Percentiles rank a stretch among this genome's conserved stretches.
Conservation (phyloP, 2,329 filamentous ascomycete species). For the Rhynchosporium agropyri region DNA sequence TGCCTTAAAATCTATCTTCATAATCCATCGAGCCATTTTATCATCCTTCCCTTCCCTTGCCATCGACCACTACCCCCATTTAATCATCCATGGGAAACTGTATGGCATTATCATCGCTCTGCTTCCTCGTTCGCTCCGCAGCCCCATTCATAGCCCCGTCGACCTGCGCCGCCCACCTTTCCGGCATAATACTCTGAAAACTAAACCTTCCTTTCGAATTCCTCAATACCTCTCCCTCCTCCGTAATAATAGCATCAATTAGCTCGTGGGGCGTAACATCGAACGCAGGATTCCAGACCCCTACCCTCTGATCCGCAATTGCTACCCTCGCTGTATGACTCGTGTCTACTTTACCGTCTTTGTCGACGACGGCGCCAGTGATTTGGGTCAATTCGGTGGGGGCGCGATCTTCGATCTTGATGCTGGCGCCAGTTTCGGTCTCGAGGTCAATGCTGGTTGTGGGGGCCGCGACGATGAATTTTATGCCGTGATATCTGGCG, state of each 20-base stretch:
- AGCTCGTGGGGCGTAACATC: conserved; percentile 88
- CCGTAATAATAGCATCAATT: conserved; percentile 94
- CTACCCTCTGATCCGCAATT: conserved; percentile 74
- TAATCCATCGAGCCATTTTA: neutral
- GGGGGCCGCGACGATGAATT: conserved; percentile 93
- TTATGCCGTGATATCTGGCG: conserved; percentile 83
- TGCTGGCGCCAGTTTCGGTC: conserved; percentile 75
- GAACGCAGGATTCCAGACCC: conserved; percentile 96
- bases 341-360: conserved; percentile 65
- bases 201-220: conserved; percentile 69
- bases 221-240: conserved; percentile 85
- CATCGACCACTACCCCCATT: neutral
- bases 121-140: conserved; percentile 3
- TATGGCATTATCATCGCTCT: conserved; percentile 18
- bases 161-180: conserved; percentile 49
- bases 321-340: conserved; percentile 70
- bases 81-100: conserved; percentile 22
- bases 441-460: conserved; percentile 89
- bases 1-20: neutral
- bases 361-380: conserved; percentile 70
- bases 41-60: neutral
- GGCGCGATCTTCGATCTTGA: conserved; percentile 88
- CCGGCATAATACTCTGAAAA: conserved; percentile 58
- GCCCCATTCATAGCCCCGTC: neutral
- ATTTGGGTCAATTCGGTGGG: conserved; percentile 81